Percentiles rank a stretch among this genome's conserved stretches.
Evolutionary conservation across 23 red algal species (phyloP).

Genomic region (Gracilariopsis chorda): DNA sequence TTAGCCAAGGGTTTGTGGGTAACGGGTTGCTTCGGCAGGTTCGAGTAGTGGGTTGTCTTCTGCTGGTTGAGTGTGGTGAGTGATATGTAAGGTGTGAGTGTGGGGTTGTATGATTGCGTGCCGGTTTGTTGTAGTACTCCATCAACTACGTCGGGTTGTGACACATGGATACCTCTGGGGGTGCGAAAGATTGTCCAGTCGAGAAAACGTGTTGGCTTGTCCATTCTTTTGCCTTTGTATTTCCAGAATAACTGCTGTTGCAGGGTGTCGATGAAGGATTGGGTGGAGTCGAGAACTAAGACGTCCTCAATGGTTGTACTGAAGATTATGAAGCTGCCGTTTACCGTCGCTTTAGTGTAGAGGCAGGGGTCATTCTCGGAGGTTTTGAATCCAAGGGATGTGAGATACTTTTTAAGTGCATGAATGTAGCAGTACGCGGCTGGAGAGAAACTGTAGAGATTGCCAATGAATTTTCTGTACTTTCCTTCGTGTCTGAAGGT

Average conservation of each 20-base stretch:
- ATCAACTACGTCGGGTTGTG: not conserved
- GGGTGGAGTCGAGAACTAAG: not conserved
- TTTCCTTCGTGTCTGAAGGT: not conserved
- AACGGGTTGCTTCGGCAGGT: not conserved
- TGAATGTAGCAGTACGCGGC: too few species aligned
- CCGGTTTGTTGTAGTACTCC: not conserved
- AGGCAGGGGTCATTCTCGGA: not conserved
- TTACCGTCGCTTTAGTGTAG: too few species aligned
- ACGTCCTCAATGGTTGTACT: too few species aligned
- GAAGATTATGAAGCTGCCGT: too few species aligned
- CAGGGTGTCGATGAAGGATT: not conserved
- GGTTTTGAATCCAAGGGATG: not conserved
- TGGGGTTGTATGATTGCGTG: not conserved
- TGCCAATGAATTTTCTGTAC: not conserved
- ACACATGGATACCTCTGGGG: too few species aligned
- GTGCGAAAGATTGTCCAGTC: not conserved
- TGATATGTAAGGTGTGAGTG: not conserved
- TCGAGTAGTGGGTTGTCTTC: not conserved
- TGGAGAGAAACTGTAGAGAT: not conserved
- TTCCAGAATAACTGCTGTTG: not conserved
- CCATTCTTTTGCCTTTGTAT: not conserved
- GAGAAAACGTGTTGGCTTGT: not conserved
- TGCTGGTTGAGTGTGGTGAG: not conserved
- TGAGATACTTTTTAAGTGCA: not conserved
- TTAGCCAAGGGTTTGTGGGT: not conserved